phyloP scores from a whole-genome alignment of 2,329 filamentous ascomycete genomes.

The Fusarium avenaceum region DNA sequence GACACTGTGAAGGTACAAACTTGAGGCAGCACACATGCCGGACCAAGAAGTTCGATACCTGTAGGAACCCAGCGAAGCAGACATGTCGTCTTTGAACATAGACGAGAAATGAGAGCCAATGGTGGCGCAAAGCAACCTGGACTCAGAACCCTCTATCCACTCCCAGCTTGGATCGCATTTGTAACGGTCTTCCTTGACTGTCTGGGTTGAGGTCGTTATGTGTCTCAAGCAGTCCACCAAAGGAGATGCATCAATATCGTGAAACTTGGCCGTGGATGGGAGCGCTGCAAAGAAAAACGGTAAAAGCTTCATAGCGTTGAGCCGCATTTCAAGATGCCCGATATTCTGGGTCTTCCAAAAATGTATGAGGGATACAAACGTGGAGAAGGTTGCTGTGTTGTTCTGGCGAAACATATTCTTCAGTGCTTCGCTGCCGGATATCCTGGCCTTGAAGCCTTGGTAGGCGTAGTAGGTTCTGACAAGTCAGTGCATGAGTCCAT shows the following conservation, averaged over 20 bases:
- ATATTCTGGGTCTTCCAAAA: conserved; percentile 40
- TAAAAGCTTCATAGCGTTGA: conserved; percentile 32
- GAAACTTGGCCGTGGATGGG: conserved; percentile 1
- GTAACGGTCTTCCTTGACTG: not conserved
- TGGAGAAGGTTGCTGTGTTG: conserved; percentile 19
- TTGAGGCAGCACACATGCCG: conserved; percentile 21
- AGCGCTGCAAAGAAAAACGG: conserved; percentile 41
- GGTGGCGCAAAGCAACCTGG: conserved; percentile 23
- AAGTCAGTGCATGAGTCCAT: not conserved
- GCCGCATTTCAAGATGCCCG: conserved; percentile 30
- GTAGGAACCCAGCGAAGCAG: rapidly evolving
- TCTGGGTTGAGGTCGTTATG: conserved; percentile 19
- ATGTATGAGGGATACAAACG: conserved; percentile 32
- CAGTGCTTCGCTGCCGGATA: conserved; percentile 28
- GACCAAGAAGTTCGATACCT: conserved; percentile 37
- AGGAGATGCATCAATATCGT: conserved; percentile 23
- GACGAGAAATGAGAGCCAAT: conserved; percentile 39
- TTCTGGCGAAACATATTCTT: conserved; percentile 20
- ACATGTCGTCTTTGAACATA: conserved; percentile 7
- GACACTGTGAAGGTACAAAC: conserved; percentile 39
- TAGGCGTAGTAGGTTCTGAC: conserved; percentile 35
- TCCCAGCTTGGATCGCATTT: conserved; percentile 39
- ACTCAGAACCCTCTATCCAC: conserved; percentile 45
- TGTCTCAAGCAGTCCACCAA: conserved; percentile 36
- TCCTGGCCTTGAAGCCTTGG: conserved; percentile 42